Conservation (phyloP, 306 rosid species). For the Myrica gale region DNA sequence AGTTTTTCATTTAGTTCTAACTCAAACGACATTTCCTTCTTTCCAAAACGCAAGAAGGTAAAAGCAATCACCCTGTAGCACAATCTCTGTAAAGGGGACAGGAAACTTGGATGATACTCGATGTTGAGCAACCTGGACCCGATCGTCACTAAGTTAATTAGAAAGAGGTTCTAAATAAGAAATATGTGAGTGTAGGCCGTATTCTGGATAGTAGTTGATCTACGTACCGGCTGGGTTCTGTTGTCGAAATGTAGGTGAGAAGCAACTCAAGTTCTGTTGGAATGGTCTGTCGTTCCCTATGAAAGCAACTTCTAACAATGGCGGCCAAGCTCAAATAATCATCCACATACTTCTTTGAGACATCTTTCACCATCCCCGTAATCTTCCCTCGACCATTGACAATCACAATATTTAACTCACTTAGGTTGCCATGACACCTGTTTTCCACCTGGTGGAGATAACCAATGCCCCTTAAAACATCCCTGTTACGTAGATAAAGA, state of each 20-base stretch:
- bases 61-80: no score
- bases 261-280: slow-evolving; percentile 11
- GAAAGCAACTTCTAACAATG: neutral
- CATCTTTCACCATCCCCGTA: neutral
- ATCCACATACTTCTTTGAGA: neutral
- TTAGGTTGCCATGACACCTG: slow-evolving; percentile 4
- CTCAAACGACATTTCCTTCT: no score
- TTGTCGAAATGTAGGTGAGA: neutral
- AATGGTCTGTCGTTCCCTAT: neutral
- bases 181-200: neutral
- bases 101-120: no score
- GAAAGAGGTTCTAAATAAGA: no score
- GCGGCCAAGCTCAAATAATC: neutral
- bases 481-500: neutral
- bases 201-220: neutral
- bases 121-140: no score
- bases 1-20: no score
- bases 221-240: neutral
- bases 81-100: no score
- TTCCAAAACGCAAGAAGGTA: no score
- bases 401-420: neutral
- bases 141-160: no score
- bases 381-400: slow-evolving; percentile 9
- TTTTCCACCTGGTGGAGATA: slow-evolving; percentile 2
- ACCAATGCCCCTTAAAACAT: slow-evolving; percentile 7